Conservation (phyloP, 2,329 filamentous ascomycete genomes). For the Venturia effusa region DNA sequence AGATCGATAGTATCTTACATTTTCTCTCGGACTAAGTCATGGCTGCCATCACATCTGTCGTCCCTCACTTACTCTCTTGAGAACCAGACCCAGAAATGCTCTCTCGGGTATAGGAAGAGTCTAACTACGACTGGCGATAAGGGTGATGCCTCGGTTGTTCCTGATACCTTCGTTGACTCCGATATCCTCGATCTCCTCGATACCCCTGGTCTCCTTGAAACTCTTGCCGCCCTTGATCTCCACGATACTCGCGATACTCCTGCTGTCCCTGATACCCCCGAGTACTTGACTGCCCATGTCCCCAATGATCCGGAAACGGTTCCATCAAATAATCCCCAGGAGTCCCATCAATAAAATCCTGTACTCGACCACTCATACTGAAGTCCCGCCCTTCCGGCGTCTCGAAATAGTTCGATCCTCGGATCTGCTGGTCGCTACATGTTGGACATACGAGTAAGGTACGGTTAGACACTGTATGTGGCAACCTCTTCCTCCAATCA, state of each 20-base stretch:
- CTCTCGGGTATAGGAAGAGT: neutral
- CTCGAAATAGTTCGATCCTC: neutral
- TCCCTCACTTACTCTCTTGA: neutral
- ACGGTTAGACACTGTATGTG: neutral
- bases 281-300: too few relatives aligned
- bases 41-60: neutral
- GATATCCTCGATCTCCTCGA: neutral
- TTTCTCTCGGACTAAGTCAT: neutral
- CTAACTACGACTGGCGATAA: neutral
- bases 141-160: neutral
- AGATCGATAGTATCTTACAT: neutral
- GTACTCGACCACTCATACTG: neutral
- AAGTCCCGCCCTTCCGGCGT: neutral
- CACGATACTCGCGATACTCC: neutral
- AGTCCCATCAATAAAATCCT: neutral
- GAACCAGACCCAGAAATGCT: neutral
- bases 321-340: neutral
- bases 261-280: neutral
- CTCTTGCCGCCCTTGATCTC: neutral
- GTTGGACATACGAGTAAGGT: neutral
- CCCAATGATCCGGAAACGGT: neutral
- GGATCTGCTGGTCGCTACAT: neutral
- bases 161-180: neutral
- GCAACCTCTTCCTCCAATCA: neutral
- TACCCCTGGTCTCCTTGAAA: neutral